A percentile compares a stretch with the other conserved stretches of the same genome.
Evolutionary conservation across 805 yeast genomes (phyloP).

Genomic region (Sugiyamaella valdiviana): DNA sequence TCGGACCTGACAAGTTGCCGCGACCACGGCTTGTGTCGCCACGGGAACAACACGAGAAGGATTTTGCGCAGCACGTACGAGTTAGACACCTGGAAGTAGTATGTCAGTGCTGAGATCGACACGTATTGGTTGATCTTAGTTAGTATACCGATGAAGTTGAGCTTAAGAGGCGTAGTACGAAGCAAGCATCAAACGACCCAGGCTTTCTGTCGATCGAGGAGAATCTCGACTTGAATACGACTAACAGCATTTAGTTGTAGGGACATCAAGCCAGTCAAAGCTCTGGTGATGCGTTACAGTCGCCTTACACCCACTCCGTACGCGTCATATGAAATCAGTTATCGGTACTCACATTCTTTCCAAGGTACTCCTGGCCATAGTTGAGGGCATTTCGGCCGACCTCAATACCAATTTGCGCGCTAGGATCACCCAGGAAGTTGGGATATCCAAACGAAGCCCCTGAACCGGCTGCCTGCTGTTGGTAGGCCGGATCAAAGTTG

Average conservation of each 20-base stretch:
- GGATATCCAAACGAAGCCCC: constrained; percentile 22
- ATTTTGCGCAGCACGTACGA: constrained; percentile 74
- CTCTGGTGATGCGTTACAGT: constrained; percentile 1
- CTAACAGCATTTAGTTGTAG: neutral
- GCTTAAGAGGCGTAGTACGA: no score
- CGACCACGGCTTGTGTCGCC: constrained; percentile 77
- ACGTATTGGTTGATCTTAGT: constrained; percentile 43
- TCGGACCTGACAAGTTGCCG: constrained; percentile 40
- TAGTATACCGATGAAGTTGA: neutral
- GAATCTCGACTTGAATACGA: neutral
- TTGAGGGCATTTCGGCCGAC: constrained; percentile 80
- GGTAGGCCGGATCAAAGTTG: neutral
- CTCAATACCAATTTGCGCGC: constrained; percentile 79
- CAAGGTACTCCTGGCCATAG: constrained; percentile 73
- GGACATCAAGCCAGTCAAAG: neutral
- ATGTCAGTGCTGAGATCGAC: constrained; percentile 54
- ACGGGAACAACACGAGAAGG: constrained; percentile 74
- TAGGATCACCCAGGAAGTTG: constrained; percentile 64
- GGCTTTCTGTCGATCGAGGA: neutral
- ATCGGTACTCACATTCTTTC: constrained; percentile 51
- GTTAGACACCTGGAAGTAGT: constrained; percentile 89
- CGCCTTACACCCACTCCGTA: no score
- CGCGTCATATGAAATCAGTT: no score
- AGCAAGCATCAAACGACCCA: no score
- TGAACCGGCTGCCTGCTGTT: constrained; percentile 13